phyloP scores from a whole-genome alignment of 768 basidiomycete genomes.

The Termitomyces bulborhizus region DNA sequence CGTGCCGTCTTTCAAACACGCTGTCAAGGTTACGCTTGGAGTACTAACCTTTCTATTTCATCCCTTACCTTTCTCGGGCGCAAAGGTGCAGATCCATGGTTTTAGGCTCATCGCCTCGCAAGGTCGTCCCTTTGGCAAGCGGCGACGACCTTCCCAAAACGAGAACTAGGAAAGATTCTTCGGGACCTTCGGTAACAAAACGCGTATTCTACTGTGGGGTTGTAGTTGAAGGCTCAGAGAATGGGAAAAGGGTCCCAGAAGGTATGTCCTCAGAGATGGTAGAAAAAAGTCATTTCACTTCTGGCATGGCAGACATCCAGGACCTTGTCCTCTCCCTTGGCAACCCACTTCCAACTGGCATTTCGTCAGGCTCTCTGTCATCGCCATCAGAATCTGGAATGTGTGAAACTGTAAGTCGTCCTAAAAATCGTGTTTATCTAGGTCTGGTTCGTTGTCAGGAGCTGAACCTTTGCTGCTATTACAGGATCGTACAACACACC shows the following conservation, averaged over 20 bases:
- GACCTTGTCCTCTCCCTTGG: slow-evolving; percentile 76
- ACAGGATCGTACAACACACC: slow-evolving; percentile 35
- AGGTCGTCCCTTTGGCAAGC: slow-evolving; percentile 64
- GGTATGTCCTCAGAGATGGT: slow-evolving; percentile 32
- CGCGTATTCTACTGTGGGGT: slow-evolving; percentile 89
- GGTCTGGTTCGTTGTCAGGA: neutral
- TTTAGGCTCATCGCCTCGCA: slow-evolving; percentile 64
- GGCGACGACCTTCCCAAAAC: slow-evolving; percentile 58
- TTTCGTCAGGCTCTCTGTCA: slow-evolving; percentile 42
- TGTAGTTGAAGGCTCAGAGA: slow-evolving; percentile 79
- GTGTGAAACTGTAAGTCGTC: slow-evolving; percentile 36
- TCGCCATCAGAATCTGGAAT: slow-evolving; percentile 32
- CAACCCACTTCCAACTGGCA: slow-evolving; percentile 48
- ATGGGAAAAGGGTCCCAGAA: slow-evolving; percentile 60
- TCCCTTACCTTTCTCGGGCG: neutral
- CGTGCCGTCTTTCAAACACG: slow-evolving; percentile 1
- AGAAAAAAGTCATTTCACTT: slow-evolving; percentile 6
- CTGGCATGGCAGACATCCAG: slow-evolving; percentile 53
- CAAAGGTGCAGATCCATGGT: slow-evolving; percentile 38
- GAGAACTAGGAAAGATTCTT: slow-evolving; percentile 35
- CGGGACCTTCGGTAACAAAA: slow-evolving; percentile 46
- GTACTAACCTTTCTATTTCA: slow-evolving; percentile 8
- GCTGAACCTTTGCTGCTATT: slow-evolving; percentile 6
- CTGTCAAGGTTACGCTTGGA: neutral
- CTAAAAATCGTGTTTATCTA: neutral